These are phyloP conservation scores for Paspalum notatum DNA, from an alignment of 176 grass and related monocot genomes.

Conservation along the genomic window DNA sequence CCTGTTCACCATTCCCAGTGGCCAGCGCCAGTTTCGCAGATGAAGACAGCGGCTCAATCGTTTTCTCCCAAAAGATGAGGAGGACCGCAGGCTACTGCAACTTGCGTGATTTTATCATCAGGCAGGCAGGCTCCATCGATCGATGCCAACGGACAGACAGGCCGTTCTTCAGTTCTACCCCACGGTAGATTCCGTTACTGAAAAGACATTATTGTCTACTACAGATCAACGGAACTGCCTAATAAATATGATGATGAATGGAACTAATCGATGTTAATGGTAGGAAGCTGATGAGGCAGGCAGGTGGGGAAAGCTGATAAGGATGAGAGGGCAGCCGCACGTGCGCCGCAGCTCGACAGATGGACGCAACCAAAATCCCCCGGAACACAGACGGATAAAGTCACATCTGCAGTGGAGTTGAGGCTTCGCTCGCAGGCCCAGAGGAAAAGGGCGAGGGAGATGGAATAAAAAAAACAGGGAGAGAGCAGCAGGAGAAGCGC, in stretches of 20 bases:
- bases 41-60: slow-evolving; percentile 48
- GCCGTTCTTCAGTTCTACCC: neutral
- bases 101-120: slow-evolving; percentile 18
- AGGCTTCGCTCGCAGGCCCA: neutral
- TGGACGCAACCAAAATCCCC: slow-evolving; percentile 39
- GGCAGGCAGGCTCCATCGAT: slow-evolving; percentile 2
- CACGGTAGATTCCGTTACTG: neutral
- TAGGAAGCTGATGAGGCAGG: neutral
- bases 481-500: neutral
- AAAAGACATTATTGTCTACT: neutral
- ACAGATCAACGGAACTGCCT: neutral
- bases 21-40: slow-evolving; percentile 20
- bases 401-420: slow-evolving; percentile 28
- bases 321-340: slow-evolving; percentile 49
- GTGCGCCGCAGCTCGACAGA: slow-evolving; percentile 56
- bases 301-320: slow-evolving; percentile 41
- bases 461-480: neutral
- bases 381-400: slow-evolving; percentile 45
- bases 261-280: too few relatives aligned
- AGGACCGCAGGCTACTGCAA: slow-evolving; percentile 40
- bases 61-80: slow-evolving; percentile 53
- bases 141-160: slow-evolving; percentile 38
- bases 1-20: slow-evolving; percentile 1
- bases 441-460: slow-evolving; percentile 28
- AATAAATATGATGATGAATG: too few relatives aligned